Percentiles rank a stretch among this genome's conserved stretches.
Evolutionary conservation across 2,329 filamentous ascomycete species (phyloP).

Genomic region (Fusarium caatingaense): DNA sequence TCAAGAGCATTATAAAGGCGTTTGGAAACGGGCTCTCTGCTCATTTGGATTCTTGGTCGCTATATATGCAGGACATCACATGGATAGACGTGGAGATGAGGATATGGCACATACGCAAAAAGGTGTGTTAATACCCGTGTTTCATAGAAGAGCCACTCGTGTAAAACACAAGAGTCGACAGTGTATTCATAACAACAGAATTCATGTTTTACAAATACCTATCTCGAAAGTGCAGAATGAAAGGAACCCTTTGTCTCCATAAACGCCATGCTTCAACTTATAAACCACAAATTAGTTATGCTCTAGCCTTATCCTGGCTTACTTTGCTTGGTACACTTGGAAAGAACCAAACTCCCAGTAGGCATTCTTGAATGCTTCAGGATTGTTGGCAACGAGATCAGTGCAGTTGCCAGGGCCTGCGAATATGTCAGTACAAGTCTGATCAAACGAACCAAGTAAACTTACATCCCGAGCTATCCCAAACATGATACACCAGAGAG

Average conservation of each 20-base stretch:
- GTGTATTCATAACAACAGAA: slow-evolving; percentile 19
- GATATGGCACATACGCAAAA: slow-evolving; percentile 35
- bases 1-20: slow-evolving; percentile 51
- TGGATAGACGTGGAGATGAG: slow-evolving; percentile 18
- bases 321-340: slow-evolving; percentile 62
- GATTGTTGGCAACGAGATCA: slow-evolving; percentile 68
- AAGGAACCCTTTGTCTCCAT: slow-evolving; percentile 1
- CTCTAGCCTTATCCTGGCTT: neutral
- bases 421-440: slow-evolving; percentile 6
- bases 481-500: slow-evolving; percentile 61
- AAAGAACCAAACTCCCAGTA: slow-evolving; percentile 75
- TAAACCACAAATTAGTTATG: neutral
- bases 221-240: slow-evolving; percentile 2
- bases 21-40: slow-evolving; percentile 46
- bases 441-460: neutral
- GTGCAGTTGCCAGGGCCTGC: slow-evolving; percentile 66
- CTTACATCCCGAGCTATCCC: slow-evolving; percentile 59
- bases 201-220: slow-evolving; percentile 6
- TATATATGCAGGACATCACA: slow-evolving; percentile 7
- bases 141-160: slow-evolving; percentile 33
- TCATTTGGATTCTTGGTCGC: slow-evolving; percentile 43
- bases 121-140: slow-evolving; percentile 37
- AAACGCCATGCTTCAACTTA: slow-evolving; percentile 42
- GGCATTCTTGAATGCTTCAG: slow-evolving; percentile 65
- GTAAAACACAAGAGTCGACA: slow-evolving; percentile 25